Evolutionary conservation across 2,329 filamentous ascomycete genomes (phyloP).

Genomic region (Ambrosiella xylebori): DNA sequence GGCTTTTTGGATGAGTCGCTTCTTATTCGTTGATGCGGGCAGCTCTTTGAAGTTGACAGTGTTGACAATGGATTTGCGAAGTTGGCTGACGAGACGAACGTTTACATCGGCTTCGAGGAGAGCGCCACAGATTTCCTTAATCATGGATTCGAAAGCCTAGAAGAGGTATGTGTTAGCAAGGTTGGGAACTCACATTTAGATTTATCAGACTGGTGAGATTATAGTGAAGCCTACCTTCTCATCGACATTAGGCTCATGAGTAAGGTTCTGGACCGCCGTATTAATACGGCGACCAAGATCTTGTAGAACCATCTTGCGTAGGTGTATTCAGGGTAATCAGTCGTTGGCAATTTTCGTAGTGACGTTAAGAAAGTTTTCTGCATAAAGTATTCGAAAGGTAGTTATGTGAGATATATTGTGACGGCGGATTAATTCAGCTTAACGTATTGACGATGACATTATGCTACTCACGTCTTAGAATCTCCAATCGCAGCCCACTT

Average conservation of each 20-base stretch:
- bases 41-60: slow-evolving; percentile 92
- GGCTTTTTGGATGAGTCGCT: slow-evolving; percentile 90
- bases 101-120: slow-evolving; percentile 96
- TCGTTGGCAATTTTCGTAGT: background rate
- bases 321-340: background rate
- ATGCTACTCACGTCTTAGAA: too few relatives aligned
- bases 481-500: too few relatives aligned
- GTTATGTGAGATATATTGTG: too few relatives aligned
- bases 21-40: slow-evolving; percentile 87
- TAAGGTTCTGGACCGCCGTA: slow-evolving; percentile 84
- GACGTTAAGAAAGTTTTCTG: background rate
- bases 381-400: too few relatives aligned
- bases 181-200: too few relatives aligned
- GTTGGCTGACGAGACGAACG: slow-evolving; percentile 73
- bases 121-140: slow-evolving; percentile 94
- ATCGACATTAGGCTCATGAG: slow-evolving; percentile 79
- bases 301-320: slow-evolving; percentile 73
- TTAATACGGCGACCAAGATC: slow-evolving; percentile 98
- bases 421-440: too few relatives aligned
- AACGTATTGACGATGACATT: too few relatives aligned
- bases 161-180: background rate
- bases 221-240: slow-evolving; percentile 52
- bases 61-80: slow-evolving; percentile 82
- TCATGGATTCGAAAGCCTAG: slow-evolving; percentile 89
- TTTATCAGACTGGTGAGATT: background rate